phyloP scores from a whole-genome alignment of 768 basidiomycete genomes.

The Boletus pseudopeckii region DNA sequence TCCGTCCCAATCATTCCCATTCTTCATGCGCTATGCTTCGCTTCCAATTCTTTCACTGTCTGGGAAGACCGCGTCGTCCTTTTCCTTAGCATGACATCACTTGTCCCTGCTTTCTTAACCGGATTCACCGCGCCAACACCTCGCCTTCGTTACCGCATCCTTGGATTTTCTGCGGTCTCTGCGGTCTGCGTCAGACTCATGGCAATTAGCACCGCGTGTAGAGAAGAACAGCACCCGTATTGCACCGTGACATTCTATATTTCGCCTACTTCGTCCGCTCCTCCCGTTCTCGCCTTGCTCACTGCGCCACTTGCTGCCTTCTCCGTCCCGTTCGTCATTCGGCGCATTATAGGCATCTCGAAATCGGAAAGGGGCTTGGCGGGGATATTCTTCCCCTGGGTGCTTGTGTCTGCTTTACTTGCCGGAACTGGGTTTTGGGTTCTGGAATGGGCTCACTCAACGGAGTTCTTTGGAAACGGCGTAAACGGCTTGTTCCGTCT shows the following conservation, averaged over 20 bases:
- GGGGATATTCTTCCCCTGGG: conserved; percentile 53
- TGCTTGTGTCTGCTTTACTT: conserved; percentile 57
- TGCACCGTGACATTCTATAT: conserved; percentile 90
- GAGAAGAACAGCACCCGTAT: conserved; percentile 91
- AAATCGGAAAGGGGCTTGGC: conserved; percentile 76
- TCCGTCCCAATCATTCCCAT: conserved; percentile 48
- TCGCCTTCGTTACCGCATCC: conserved; percentile 70
- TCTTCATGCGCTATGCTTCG: conserved; percentile 73
- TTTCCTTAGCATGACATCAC: conserved; percentile 67
- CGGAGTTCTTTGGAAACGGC: conserved; percentile 40
- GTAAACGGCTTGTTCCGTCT: conserved; percentile 46
- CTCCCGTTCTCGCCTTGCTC: conserved; percentile 57
- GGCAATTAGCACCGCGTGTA: conserved; percentile 79
- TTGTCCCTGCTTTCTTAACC: conserved; percentile 55
- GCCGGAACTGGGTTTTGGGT: conserved; percentile 70
- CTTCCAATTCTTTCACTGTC: conserved; percentile 95
- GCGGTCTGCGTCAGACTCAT: conserved; percentile 72
- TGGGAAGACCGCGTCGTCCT: conserved; percentile 89
- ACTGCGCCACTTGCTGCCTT: conserved; percentile 56
- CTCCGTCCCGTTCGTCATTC: conserved; percentile 54
- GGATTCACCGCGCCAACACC: conserved; percentile 66
- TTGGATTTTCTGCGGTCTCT: conserved; percentile 66
- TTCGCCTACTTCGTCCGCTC: conserved; percentile 62
- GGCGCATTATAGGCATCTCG: conserved; percentile 58
- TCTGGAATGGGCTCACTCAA: conserved; percentile 74